Evolutionary conservation across 1,284 basidiomycete genomes (phyloP), one percentile per base, ranked within the genome.

Genomic region (Fomitopsis pinicola): DNA sequence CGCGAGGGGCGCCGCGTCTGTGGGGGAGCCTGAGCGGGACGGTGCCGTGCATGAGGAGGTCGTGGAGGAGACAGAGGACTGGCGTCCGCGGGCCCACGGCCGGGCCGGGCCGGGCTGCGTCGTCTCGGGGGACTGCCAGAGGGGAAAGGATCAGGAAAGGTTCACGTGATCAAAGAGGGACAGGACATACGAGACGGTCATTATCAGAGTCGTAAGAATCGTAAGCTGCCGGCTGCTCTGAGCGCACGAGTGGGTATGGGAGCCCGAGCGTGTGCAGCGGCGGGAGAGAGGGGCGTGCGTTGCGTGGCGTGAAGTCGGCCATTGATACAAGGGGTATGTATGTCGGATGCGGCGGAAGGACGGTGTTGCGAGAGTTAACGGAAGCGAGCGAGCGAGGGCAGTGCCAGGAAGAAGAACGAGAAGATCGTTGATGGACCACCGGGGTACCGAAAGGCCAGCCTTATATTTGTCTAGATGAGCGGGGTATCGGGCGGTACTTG

Each of bases 271-370:
- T 74, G 59, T 78, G 80, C 28, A 88, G 75, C 17, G 86, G 75
- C n/a, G 86, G 86, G 15, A 87, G 80, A 1, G 80, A 82, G 36
- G 84, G 82, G 42, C 83, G 82, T 63, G 72, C 68, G 61, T 73
- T 67, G 62, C 59, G 68, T 17, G 55, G 46, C 7, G 9, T 7
- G 50, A 66, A 66, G 60, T 69, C 62, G 65, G 66, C 81, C 68
- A 67, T 69, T 22, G 64, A 62, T 62, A 59, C 42, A 52, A 54
- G 44, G 60, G 45, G 62, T 50, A 42, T 48, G 45, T 12, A 14
- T 40, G 38, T 36, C 7, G 7, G 6, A 38, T 46, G 80, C 57
- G 63, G 59, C 59, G 36, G 64, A 62, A 57, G 33, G 60, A 62
- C 66, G 62, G 62, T 63, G 48, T 5, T 50, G 60, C 63, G 61